These are phyloP conservation scores for Diaporthe humulicola DNA, from an alignment of 2,329 filamentous ascomycete species.

Conservation along the genomic window DNA sequence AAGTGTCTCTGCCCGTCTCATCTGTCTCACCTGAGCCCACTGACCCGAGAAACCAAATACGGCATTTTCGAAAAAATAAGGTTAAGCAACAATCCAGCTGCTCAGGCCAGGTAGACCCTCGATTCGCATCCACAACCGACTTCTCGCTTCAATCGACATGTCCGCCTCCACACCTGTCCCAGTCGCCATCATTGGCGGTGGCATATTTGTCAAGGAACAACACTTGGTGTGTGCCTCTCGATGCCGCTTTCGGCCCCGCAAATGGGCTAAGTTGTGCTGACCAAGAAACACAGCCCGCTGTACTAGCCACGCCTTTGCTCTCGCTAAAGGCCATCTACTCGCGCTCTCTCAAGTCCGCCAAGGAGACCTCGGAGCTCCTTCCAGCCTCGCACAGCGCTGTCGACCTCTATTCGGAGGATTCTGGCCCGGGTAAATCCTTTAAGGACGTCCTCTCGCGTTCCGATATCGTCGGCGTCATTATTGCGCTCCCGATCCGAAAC, in stretches of 20 bases:
- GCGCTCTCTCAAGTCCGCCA: constrained; percentile 67
- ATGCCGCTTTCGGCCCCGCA: not conserved
- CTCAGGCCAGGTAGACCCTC: not conserved
- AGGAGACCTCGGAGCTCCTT: constrained; percentile 49
- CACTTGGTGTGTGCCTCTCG: constrained; percentile 61
- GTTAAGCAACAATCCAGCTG: not conserved
- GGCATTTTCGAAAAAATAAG: not conserved
- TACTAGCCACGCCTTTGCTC: constrained; percentile 49
- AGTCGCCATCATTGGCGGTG: constrained; percentile 71
- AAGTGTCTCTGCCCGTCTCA: not conserved
- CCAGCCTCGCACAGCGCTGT: constrained; percentile 44
- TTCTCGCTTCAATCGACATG: not conserved
- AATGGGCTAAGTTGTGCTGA: not conserved
- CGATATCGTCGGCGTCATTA: constrained; percentile 67
- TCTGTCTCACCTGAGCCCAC: not conserved
- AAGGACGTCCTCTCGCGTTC: constrained; percentile 62
- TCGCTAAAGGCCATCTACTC: constrained; percentile 73
- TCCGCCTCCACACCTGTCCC: constrained; percentile 40
- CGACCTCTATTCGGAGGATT: constrained; percentile 70
- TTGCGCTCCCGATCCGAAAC: constrained; percentile 70
- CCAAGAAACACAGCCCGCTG: constrained; percentile 33
- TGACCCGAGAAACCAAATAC: not conserved
- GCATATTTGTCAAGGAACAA: constrained; percentile 72
- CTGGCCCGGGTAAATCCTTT: constrained; percentile 56
- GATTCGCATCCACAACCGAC: not conserved